A percentile compares a stretch with the other conserved stretches of the same genome.
phyloP scores from a whole-genome alignment of 768 basidiomycete species.

The Brasilioporus rufonigricans region DNA sequence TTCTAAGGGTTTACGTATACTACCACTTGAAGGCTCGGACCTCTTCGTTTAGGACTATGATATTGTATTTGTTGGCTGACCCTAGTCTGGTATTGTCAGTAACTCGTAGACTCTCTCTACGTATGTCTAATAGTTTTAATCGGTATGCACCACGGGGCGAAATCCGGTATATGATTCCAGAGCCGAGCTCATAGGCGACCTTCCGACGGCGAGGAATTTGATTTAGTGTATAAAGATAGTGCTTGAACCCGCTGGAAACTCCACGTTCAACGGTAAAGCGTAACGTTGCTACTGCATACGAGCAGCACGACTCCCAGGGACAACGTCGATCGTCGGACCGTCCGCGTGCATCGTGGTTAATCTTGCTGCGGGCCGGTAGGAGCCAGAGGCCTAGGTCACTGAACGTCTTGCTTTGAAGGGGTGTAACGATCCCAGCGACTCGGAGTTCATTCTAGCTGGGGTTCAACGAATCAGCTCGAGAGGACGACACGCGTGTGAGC shows the following conservation, averaged over 20 bases:
- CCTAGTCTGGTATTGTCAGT: neutral
- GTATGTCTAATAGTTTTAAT: neutral
- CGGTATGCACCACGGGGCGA: neutral
- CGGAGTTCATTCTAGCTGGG: conserved; percentile 16
- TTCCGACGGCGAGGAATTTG: neutral
- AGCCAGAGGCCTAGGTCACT: neutral
- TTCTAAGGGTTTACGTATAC: conserved; percentile 27
- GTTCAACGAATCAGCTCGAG: conserved; percentile 9
- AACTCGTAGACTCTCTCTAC: neutral
- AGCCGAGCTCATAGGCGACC: neutral
- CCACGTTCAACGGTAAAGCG: conserved; percentile 3
- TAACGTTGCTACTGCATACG: conserved; percentile 5
- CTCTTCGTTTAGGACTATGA: conserved; percentile 3
- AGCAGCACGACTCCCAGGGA: conserved; percentile 12
- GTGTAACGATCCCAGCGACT: conserved; percentile 13
- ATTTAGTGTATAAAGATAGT: neutral
- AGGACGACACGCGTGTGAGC: conserved; percentile 23
- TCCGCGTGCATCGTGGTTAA: conserved; percentile 29
- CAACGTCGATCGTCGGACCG: conserved; percentile 13
- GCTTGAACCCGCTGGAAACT: neutral
- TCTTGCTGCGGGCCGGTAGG: conserved; percentile 12
- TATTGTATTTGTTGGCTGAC: neutral
- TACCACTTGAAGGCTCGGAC: neutral
- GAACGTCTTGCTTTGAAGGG: neutral
- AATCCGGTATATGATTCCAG: neutral